Evolutionary conservation across 2,329 filamentous ascomycete genomes (phyloP).

Genomic region (Ceratocystis diversiconidia): DNA sequence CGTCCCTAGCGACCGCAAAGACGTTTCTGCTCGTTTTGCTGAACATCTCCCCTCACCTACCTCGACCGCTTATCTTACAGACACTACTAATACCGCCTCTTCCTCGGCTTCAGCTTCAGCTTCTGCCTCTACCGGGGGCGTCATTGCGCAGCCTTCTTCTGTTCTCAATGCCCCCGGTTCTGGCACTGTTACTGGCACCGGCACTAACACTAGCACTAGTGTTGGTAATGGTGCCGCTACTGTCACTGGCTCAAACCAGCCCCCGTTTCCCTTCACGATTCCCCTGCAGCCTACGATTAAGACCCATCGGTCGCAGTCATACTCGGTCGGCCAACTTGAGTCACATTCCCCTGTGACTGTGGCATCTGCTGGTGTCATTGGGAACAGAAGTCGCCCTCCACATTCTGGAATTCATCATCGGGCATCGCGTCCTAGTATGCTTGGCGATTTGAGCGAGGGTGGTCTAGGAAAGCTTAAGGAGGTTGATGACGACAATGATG

Average conservation of each 20-base stretch:
- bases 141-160: constrained; percentile 35
- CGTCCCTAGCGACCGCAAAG: constrained; percentile 47
- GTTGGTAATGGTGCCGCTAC: no score
- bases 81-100: constrained; percentile 28
- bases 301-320: constrained; percentile 88
- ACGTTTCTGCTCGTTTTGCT: constrained; percentile 56
- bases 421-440: constrained; percentile 63
- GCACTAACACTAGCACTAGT: no score
- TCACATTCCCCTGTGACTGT: constrained; percentile 39
- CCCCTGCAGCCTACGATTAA: constrained; percentile 83
- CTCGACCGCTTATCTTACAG: constrained; percentile 41
- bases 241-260: constrained; percentile 36
- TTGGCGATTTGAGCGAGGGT: constrained; percentile 57
- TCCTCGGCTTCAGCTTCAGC: constrained; percentile 34
- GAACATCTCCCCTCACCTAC: constrained; percentile 66
- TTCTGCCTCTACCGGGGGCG: constrained; percentile 15
- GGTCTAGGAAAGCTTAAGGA: constrained; percentile 56
- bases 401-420: constrained; percentile 64
- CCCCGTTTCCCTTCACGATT: constrained; percentile 72
- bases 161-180: constrained; percentile 31
- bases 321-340: constrained; percentile 84
- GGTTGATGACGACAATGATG: constrained; percentile 53
- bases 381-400: constrained; percentile 36
- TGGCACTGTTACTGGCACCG: constrained; percentile 31
- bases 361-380: constrained; percentile 34